Evolutionary conservation across 257 asterid species (phyloP).

Genomic region (Datura wrightii): DNA sequence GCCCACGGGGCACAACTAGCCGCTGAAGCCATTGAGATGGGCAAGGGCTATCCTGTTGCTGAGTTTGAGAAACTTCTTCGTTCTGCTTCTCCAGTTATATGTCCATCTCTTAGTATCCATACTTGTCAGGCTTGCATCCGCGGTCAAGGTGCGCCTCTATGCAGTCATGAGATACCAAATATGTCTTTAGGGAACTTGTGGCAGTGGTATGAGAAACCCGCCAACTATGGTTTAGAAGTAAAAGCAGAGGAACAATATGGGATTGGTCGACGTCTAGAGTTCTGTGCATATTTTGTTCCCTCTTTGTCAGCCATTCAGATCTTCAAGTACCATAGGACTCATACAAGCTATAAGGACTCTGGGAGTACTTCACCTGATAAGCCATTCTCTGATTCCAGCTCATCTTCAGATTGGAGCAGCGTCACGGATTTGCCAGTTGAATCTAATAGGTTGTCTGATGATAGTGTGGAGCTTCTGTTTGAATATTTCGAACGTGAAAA

Average conservation of each 20-base stretch:
- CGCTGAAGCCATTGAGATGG: constrained; percentile 31
- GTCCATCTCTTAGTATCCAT: background rate
- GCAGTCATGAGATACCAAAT: constrained; percentile 31
- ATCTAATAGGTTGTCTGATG: constrained; percentile 28
- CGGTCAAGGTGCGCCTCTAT: constrained; percentile 33
- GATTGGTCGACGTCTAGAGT: constrained; percentile 22
- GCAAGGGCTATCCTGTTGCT: constrained; percentile 38
- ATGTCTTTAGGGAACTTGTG: constrained; percentile 41
- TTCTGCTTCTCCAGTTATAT: constrained; percentile 42
- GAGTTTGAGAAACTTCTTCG: constrained; percentile 39
- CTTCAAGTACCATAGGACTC: constrained; percentile 27
- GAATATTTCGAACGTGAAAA: constrained; percentile 38
- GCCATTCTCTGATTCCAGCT: background rate
- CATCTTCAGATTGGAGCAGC: constrained; percentile 21
- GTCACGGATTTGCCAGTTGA: constrained; percentile 1
- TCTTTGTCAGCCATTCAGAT: constrained; percentile 42
- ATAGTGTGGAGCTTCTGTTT: constrained; percentile 38
- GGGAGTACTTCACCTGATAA: background rate
- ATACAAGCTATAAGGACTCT: background rate
- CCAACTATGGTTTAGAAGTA: constrained; percentile 40
- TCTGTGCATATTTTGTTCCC: constrained; percentile 41
- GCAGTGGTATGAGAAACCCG: constrained; percentile 43
- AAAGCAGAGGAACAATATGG: constrained; percentile 35
- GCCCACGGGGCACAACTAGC: constrained; percentile 35
- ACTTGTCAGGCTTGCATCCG: constrained; percentile 27